Evolutionary conservation across 176 grass and related monocot species (phyloP), one percentile per base, ranked within the genome.

Genomic region (Zizania latifolia): DNA sequence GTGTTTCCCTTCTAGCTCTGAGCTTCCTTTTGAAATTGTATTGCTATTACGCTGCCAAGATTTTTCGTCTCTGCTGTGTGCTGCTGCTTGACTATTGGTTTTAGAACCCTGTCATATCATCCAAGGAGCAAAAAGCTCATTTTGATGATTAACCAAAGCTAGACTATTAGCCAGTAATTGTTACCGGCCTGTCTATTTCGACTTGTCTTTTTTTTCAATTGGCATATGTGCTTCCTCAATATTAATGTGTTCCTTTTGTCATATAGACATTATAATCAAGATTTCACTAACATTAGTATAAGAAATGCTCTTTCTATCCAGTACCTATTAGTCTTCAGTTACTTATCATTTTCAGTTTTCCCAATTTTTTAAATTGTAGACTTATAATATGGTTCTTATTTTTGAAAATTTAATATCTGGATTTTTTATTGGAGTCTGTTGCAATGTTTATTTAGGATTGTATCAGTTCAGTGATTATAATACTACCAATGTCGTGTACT

Each of bases 401-500:
- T 54, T 74, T 69, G 1, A 33, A 75, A 68, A 54, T 24, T 78
- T 24, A 44, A 5, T 32, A 72, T 36, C 35, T 64, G n/a, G 61
- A 60, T 50, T 53, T 10, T 55, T 56, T 37, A 1, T 38, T 71
- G 31, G 12, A 72, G 29, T 72, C 34, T 6, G n/a, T 65, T 65
- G 35, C 4, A 55, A 55, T 55, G 35, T 27, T 85, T 57, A 23
- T 26, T 63, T 80, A 40, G 70, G 38, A 17, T 65, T 56, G 21
- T 12, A 81, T 68, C 41, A 35, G 14, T 46, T 68, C 17, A 62
- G 22, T 78, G 51, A 27, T 37, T 86, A 48, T 36, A 66, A 14
- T 80, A 32, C 19, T 40, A 19, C 34, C 17, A 12, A 32, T 75
- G 38, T 61, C 8, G 1, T 53, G 16, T 0, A 75, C 37, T 38